Percentiles rank a stretch among this genome's conserved stretches.
Evolutionary conservation across 495 filamentous ascomycete species (phyloP).

Genomic region (Lineolata rhizophorae): DNA sequence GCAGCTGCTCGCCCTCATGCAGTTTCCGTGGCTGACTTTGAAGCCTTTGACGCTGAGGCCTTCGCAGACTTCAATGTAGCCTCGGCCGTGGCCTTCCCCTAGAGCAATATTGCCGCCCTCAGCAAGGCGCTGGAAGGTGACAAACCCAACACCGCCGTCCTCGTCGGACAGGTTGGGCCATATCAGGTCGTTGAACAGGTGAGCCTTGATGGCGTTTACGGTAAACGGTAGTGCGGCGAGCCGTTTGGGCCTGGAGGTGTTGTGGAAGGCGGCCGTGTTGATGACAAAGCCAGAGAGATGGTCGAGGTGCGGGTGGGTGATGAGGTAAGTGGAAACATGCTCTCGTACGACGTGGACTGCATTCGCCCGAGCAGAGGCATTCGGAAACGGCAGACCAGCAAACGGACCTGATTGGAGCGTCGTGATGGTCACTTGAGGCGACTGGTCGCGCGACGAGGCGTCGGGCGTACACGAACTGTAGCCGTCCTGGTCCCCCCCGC

Average conservation of each 20-base stretch:
- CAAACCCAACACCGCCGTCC: slow-evolving; percentile 75
- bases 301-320: slow-evolving; percentile 89
- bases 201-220: slow-evolving; percentile 68
- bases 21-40: slow-evolving; percentile 69
- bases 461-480: too few relatives aligned
- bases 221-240: slow-evolving; percentile 69
- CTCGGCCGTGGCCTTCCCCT: slow-evolving; percentile 48
- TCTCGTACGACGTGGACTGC: slow-evolving; percentile 54
- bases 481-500: slow-evolving; percentile 5
- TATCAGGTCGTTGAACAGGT: slow-evolving; percentile 94
- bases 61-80: slow-evolving; percentile 69
- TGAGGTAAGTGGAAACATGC: slow-evolving; percentile 66
- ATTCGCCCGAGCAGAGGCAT: slow-evolving; percentile 43
- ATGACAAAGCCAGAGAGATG: slow-evolving; percentile 81
- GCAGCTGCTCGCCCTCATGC: slow-evolving; percentile 39
- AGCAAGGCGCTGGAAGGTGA: slow-evolving; percentile 71
- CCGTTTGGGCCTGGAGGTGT: slow-evolving; percentile 52
- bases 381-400: slow-evolving; percentile 43
- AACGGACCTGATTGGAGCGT: slow-evolving; percentile 38
- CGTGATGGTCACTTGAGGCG: slow-evolving; percentile 8
- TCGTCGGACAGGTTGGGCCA: slow-evolving; percentile 97
- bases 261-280: slow-evolving; percentile 65
- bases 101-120: slow-evolving; percentile 71
- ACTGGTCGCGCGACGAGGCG: slow-evolving; percentile 4
- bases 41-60: slow-evolving; percentile 60